These are phyloP conservation scores for Rosa lucieae DNA, from an alignment of 306 rosid species.

Conservation along the genomic window DNA sequence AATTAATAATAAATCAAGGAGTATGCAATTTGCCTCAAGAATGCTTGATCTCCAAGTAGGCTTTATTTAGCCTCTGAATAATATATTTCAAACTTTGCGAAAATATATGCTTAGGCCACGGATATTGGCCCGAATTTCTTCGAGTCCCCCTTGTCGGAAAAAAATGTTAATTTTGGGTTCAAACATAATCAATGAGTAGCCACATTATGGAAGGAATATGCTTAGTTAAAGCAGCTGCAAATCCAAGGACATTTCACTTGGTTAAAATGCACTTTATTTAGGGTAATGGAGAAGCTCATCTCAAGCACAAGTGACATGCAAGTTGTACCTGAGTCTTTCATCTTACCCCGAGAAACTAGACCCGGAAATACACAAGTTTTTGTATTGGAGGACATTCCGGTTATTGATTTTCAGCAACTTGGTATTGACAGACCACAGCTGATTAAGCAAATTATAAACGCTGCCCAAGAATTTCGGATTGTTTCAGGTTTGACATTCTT, in stretches of 20 bases:
- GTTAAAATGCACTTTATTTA: background rate
- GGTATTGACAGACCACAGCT: background rate
- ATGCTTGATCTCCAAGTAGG: too few relatives aligned
- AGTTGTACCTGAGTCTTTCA: slow-evolving; percentile 14
- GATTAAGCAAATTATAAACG: slow-evolving; percentile 10
- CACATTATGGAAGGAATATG: background rate
- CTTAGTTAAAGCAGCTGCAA: background rate
- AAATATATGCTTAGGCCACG: too few relatives aligned
- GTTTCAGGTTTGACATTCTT: slow-evolving; percentile 9
- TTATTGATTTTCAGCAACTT: slow-evolving; percentile 7
- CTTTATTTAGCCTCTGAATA: too few relatives aligned
- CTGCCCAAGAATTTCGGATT: slow-evolving; percentile 18
- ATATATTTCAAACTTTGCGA: too few relatives aligned
- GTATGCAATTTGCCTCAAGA: too few relatives aligned
- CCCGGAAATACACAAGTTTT: background rate
- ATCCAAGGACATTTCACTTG: background rate
- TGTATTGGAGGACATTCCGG: background rate
- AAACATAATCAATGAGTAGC: background rate
- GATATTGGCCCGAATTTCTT: too few relatives aligned
- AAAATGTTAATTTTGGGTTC: too few relatives aligned
- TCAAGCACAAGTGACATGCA: background rate
- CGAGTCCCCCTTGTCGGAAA: too few relatives aligned
- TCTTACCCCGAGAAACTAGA: slow-evolving; percentile 8
- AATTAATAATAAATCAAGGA: too few relatives aligned
- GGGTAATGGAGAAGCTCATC: slow-evolving; percentile 30